Percentiles rank a stretch among this genome's conserved stretches.
phyloP scores from a whole-genome alignment of 345 rosid genomes.

The Chamaenerion angustifolium region DNA sequence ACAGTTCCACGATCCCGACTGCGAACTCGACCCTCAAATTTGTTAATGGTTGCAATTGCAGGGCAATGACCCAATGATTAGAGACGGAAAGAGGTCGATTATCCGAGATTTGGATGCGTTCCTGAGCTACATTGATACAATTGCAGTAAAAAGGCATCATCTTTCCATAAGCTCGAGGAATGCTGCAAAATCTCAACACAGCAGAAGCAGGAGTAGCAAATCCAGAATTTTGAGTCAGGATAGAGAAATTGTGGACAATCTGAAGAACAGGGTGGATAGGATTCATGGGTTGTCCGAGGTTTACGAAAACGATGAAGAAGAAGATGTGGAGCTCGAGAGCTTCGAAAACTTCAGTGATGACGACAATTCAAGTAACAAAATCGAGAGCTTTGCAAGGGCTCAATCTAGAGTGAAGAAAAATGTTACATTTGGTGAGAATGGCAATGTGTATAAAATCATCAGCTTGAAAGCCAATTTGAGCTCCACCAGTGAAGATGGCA shows the following conservation, averaged over 20 bases:
- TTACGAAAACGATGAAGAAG: conserved; percentile 25
- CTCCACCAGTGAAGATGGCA: conserved; percentile 27
- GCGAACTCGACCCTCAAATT: not conserved
- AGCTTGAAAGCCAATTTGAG: conserved; percentile 14
- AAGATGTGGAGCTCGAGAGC: conserved; percentile 51
- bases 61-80: conserved; percentile 66
- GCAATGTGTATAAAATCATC: conserved; percentile 28
- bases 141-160: conserved; percentile 25
- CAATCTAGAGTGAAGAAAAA: conserved; percentile 30
- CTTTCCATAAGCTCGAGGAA: conserved; percentile 13
- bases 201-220: conserved; percentile 11
- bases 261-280: conserved; percentile 32
- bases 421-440: conserved; percentile 42
- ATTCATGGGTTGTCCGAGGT: conserved; percentile 28
- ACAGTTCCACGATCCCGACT: not conserved
- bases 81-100: conserved; percentile 60
- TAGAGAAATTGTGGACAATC: conserved; percentile 22
- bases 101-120: conserved; percentile 50
- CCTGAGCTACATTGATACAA: conserved; percentile 45
- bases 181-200: no score
- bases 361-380: conserved; percentile 18
- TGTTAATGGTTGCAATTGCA: conserved; percentile 6
- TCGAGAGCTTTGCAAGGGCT: conserved; percentile 20
- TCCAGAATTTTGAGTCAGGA: conserved; percentile 20
- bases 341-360: conserved; percentile 26